phyloP scores from a whole-genome alignment of 2,329 filamentous ascomycete species.

The Aspergillus japonicus region DNA sequence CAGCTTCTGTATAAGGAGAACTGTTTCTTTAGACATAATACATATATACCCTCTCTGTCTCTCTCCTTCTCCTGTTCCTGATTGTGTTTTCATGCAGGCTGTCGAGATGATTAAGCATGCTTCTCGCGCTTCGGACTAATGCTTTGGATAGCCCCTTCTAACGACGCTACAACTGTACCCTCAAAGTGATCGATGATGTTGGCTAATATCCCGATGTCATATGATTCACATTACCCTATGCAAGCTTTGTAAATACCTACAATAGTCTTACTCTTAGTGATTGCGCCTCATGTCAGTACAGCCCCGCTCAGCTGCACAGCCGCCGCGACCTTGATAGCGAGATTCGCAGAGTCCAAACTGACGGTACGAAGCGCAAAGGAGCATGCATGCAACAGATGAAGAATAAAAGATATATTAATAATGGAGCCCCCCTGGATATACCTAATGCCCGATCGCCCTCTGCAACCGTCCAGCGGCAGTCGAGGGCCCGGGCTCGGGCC shows the following conservation, averaged over 20 bases:
- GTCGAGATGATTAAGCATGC: slow-evolving; percentile 9
- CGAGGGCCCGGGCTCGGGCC: slow-evolving; percentile 69
- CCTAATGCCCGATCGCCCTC: slow-evolving; percentile 58
- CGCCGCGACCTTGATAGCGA: neutral
- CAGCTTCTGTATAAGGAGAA: neutral
- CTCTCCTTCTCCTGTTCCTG: neutral
- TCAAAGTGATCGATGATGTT: no score
- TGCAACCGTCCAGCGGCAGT: slow-evolving; percentile 62
- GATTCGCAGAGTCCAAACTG: neutral
- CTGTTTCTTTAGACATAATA: neutral
- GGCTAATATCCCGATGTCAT: no score
- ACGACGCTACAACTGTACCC: no score
- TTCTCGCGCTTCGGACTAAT: neutral
- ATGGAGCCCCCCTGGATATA: neutral
- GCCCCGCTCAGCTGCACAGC: neutral
- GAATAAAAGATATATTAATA: slow-evolving; percentile 14
- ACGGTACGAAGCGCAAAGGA: neutral
- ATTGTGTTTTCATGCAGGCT: neutral
- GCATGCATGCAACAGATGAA: slow-evolving; percentile 15
- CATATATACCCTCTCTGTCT: neutral
- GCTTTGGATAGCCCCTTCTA: no score
- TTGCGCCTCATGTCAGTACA: no score
- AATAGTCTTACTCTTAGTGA: no score
- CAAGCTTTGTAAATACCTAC: no score
- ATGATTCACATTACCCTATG: no score